These are phyloP conservation scores for Eremothecium coryli DNA, from an alignment of 1,139 yeast species.

Conservation along the genomic window DNA sequence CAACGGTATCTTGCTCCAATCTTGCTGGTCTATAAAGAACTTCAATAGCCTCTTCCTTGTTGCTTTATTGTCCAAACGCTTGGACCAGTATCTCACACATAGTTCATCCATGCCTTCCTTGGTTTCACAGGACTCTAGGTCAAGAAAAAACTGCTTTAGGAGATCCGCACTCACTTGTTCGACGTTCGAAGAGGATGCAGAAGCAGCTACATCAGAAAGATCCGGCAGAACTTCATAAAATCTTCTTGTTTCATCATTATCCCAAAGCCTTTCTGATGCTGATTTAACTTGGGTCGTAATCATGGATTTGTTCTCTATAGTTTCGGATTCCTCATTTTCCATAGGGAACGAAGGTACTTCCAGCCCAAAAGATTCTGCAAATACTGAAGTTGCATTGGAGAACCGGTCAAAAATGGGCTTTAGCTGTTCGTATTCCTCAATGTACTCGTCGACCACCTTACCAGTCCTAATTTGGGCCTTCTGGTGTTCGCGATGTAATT, in stretches of 20 bases:
- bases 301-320: constrained; percentile 14
- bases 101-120: constrained; percentile 48
- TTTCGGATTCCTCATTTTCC: constrained; percentile 17
- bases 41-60: constrained; percentile 53
- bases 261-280: constrained; percentile 47
- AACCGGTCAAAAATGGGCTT: constrained; percentile 39
- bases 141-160: constrained; percentile 37
- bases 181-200: constrained; percentile 7
- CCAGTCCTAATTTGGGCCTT: constrained; percentile 62
- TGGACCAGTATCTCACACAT: constrained; percentile 46
- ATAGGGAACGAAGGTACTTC: constrained; percentile 27
- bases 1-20: constrained; percentile 36
- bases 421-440: constrained; percentile 36
- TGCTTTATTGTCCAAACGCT: constrained; percentile 59
- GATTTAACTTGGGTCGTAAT: constrained; percentile 21
- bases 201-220: constrained; percentile 15
- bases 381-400: constrained; percentile 35
- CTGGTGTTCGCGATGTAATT: constrained; percentile 37
- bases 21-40: constrained; percentile 43
- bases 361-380: constrained; percentile 38
- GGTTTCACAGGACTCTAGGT: constrained; percentile 39
- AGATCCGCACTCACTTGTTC: constrained; percentile 35
- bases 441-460: constrained; percentile 45
- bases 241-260: constrained; percentile 48
- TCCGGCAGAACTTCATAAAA: constrained; percentile 50